phyloP scores from a whole-genome alignment of 2,329 filamentous ascomycete species.

The Botryotinia globosa region DNA sequence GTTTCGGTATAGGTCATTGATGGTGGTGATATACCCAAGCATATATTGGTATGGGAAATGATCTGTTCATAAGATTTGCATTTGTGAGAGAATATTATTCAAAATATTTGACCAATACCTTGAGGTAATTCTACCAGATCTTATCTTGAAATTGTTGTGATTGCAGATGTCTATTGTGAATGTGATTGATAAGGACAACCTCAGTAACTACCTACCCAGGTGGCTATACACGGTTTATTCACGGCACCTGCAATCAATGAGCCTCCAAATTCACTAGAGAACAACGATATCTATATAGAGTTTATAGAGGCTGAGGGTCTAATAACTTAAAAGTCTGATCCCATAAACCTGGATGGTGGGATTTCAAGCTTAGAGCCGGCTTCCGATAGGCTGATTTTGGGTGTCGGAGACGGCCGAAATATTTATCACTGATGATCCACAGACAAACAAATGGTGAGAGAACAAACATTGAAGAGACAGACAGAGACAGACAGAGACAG shows the following conservation, averaged over 20 bases:
- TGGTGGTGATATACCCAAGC: slow-evolving; percentile 7
- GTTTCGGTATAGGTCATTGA: slow-evolving; percentile 3
- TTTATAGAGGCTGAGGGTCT: background rate
- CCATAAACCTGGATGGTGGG: background rate
- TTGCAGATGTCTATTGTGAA: background rate
- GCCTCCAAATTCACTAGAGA: background rate
- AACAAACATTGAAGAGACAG: background rate
- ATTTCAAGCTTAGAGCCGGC: background rate
- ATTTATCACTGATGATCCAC: background rate
- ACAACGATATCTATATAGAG: background rate
- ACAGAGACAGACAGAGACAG: too few species aligned
- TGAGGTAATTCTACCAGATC: background rate
- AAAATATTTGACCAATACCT: background rate
- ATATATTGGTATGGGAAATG: background rate
- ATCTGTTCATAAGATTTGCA: background rate
- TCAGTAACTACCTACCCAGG: background rate
- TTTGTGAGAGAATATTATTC: background rate
- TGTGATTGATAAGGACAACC: background rate
- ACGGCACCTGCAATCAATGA: background rate
- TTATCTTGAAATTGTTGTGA: background rate
- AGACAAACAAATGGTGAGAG: slow-evolving; percentile 2
- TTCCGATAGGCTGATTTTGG: background rate
- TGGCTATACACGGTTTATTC: background rate
- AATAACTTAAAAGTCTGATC: background rate
- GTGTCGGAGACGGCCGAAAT: slow-evolving; percentile 5